A percentile compares a stretch with the other conserved stretches of the same genome.
Conservation (phyloP, 805 yeast genomes). For the Priceomyces melissophilus region DNA sequence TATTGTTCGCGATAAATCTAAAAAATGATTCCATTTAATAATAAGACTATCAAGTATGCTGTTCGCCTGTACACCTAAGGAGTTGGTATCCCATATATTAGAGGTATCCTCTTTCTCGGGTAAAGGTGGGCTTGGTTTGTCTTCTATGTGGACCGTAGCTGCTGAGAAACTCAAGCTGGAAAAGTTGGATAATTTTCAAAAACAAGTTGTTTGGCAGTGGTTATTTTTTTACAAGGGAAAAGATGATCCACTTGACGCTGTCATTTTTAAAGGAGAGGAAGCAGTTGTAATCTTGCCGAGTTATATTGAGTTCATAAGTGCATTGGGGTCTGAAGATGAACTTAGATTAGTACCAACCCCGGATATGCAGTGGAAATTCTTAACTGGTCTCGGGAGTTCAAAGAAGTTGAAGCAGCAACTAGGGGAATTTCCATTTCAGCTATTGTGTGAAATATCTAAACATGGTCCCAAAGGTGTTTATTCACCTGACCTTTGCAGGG, state of each 20-base stretch:
- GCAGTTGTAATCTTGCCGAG: slow-evolving; percentile 14
- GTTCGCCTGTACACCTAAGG: slow-evolving; percentile 22
- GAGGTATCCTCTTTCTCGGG: slow-evolving; percentile 33
- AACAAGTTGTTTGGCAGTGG: slow-evolving; percentile 40
- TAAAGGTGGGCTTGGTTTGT: slow-evolving; percentile 22
- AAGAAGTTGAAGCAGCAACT: slow-evolving; percentile 48
- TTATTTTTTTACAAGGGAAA: slow-evolving; percentile 21
- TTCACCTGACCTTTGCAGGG: slow-evolving; percentile 52
- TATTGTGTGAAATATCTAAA: slow-evolving; percentile 59
- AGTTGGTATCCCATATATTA: slow-evolving; percentile 20
- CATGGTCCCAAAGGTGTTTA: slow-evolving; percentile 55
- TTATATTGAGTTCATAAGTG: slow-evolving; percentile 14
- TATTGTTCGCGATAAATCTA: too few relatives aligned
- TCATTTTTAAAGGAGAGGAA: slow-evolving; percentile 10
- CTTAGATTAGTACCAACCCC: slow-evolving; percentile 40
- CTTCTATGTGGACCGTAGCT: slow-evolving; percentile 26
- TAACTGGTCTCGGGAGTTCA: slow-evolving; percentile 49
- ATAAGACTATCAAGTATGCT: slow-evolving; percentile 9
- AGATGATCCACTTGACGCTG: slow-evolving; percentile 11
- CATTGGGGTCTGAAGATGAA: slow-evolving; percentile 13
- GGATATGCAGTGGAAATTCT: slow-evolving; percentile 53
- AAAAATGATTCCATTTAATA: too few relatives aligned
- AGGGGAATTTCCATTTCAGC: slow-evolving; percentile 52
- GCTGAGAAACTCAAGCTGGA: slow-evolving; percentile 15
- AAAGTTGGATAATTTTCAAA: slow-evolving; percentile 32